Base-by-base conservation (phyloP, 495 filamentous ascomycete genomes). In the Hypoxylon subgilvum region DNA sequence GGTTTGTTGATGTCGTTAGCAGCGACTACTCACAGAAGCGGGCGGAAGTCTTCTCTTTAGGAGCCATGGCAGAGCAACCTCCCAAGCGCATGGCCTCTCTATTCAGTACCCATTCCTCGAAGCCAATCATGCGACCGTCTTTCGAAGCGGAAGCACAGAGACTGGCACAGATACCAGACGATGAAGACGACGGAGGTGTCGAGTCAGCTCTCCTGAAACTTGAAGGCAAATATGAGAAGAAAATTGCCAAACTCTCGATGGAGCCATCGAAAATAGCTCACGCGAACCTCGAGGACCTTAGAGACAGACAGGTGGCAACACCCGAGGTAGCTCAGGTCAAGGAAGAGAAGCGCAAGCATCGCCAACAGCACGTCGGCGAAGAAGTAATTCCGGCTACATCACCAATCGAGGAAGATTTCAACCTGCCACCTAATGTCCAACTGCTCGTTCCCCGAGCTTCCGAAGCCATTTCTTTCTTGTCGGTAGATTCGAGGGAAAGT, bases 201-300 rank as follows among this genome's bases (percentile, higher is more conserved):
- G 94, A 97, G 67, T 91, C 92, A 10, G 91, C 94, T 4, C 67
- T 99, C 57, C 73, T 93, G 57, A 97, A 97, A 63, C 81, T 99
- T 3, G 95, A 99, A 76, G 94, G 94, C 4, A 92, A 88, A 63
- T 95, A 84, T 72, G 79, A 86, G 58, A 70, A 63, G 27, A 87
- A 78, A 64, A 74, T 68, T 50, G 64, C 65, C n/a, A 73, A 69
- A 56, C 63, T 74, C 49, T 75, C 76, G 1, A 74, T 76, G 56
- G 71, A 74, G 14, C 63, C 72, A 6, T 54, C 67, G 8, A 65
- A 45, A 18, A 63, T 53, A 34, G 49, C 63, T 3, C 34, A 19
- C 3, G 55, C 44, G 8, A 40, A 69, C 12, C 36, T 59, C 38
- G 21, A 54, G 30, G 35, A 19, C 7, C 30, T 56, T n/a, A 53